A percentile compares a stretch with the other conserved stretches of the same genome.
Conservation (phyloP, 306 rosid species). For the Oxytropis ochrocephala region DNA sequence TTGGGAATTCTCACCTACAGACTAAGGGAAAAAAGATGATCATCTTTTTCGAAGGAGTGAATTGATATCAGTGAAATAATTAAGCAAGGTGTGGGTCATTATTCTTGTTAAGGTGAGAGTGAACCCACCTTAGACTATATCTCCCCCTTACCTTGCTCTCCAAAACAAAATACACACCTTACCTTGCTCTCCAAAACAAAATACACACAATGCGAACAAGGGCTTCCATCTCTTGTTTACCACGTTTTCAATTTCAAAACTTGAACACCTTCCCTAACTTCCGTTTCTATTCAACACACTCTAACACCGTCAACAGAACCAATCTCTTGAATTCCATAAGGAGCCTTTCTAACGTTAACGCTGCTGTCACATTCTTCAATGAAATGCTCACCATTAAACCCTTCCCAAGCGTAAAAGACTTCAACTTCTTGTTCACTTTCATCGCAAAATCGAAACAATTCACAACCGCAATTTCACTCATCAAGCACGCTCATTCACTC, state of each 20-base stretch:
- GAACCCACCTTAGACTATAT: no score
- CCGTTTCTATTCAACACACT: neutral
- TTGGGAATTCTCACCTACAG: no score
- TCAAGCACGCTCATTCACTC: neutral
- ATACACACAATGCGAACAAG: neutral
- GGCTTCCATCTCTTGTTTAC: neutral
- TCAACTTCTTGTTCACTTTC: constrained; percentile 19
- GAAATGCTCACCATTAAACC: constrained; percentile 21
- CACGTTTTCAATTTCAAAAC: neutral
- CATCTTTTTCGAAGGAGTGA: no score
- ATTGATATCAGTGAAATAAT: no score
- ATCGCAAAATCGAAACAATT: constrained; percentile 17
- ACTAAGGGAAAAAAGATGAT: no score
- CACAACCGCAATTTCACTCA: neutral
- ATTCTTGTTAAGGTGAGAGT: no score
- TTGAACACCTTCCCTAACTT: neutral
- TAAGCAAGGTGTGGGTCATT: no score
- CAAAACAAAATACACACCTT: neutral
- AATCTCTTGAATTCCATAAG: neutral
- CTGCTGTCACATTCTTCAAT: constrained; percentile 24
- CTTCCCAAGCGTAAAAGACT: constrained; percentile 14
- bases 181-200: neutral
- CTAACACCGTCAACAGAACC: neutral
- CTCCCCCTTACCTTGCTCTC: neutral
- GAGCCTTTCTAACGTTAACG: neutral